Conservation (phyloP, 2,329 filamentous ascomycete genomes). For the Phialemoniopsis sp. region DNA sequence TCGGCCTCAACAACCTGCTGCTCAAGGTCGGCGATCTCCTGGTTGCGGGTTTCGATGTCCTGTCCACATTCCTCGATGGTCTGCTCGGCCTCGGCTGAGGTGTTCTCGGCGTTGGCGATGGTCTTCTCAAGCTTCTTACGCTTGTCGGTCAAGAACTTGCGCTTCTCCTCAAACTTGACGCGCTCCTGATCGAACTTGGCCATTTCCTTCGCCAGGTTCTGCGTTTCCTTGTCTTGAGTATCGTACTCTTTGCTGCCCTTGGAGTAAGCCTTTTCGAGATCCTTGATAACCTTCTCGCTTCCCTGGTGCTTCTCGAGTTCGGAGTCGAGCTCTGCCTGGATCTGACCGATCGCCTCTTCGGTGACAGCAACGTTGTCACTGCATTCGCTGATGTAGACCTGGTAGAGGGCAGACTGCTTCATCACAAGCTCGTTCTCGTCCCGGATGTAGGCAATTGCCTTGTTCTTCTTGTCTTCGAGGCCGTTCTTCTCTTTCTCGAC, state of each 20-base stretch:
- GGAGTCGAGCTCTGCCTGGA: constrained; percentile 79
- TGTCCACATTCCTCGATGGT: constrained; percentile 73
- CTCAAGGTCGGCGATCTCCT: constrained; percentile 75
- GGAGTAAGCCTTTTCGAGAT: constrained; percentile 80
- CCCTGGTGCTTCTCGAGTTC: constrained; percentile 92
- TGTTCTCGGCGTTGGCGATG: constrained; percentile 71
- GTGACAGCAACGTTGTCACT: constrained; percentile 85
- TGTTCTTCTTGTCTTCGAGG: constrained; percentile 95
- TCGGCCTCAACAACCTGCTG: constrained; percentile 74
- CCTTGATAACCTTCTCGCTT: constrained; percentile 84
- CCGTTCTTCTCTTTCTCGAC: constrained; percentile 95
- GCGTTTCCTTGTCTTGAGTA: constrained; percentile 73
- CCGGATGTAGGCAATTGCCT: constrained; percentile 80
- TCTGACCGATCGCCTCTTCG: constrained; percentile 83
- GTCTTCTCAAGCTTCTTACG: constrained; percentile 93
- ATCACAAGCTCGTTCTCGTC: constrained; percentile 90
- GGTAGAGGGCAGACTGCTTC: constrained; percentile 90
- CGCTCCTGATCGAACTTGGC: constrained; percentile 92
- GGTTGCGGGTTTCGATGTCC: constrained; percentile 72
- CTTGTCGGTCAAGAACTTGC: constrained; percentile 87
- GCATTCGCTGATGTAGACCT: constrained; percentile 85
- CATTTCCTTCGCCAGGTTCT: constrained; percentile 78
- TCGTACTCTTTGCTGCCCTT: constrained; percentile 81
- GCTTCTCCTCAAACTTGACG: constrained; percentile 97
- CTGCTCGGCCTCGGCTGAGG: constrained; percentile 69